These are phyloP conservation scores for Penicillium sp. DNA, from an alignment of 2,329 filamentous ascomycete species.

Conservation along the genomic window DNA sequence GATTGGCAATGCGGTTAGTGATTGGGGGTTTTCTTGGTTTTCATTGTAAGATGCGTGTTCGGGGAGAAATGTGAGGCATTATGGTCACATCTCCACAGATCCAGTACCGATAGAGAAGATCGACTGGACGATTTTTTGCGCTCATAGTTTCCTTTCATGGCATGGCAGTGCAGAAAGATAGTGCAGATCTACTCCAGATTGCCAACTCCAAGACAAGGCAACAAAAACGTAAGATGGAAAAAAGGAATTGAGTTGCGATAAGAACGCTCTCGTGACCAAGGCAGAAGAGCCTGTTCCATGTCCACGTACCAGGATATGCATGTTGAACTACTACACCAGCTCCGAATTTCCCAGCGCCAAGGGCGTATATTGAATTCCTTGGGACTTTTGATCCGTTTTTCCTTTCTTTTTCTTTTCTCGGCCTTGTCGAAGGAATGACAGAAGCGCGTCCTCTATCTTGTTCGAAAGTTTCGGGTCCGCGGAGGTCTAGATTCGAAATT, in stretches of 20 bases:
- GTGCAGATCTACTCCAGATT: not conserved
- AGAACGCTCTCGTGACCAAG: not conserved
- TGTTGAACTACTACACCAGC: slow-evolving; percentile 20
- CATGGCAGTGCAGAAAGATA: not conserved
- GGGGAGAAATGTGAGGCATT: no score
- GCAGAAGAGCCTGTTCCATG: not conserved
- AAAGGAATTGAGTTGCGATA: not conserved
- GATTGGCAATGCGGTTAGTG: slow-evolving; percentile 5
- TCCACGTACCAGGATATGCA: slow-evolving; percentile 51
- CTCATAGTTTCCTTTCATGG: not conserved
- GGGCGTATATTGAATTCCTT: slow-evolving; percentile 2
- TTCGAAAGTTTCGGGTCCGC: not conserved
- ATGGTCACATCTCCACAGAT: not conserved
- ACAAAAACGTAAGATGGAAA: slow-evolving; percentile 5
- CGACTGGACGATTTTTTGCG: not conserved
- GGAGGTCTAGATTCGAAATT: not conserved
- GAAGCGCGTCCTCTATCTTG: not conserved
- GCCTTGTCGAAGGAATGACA: not conserved
- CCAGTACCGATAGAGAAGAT: not conserved
- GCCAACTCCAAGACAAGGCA: slow-evolving; percentile 2
- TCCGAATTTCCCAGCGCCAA: slow-evolving; percentile 12
- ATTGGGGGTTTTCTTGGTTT: no score
- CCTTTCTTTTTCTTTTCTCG: not conserved
- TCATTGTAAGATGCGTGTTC: not conserved
- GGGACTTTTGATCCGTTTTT: slow-evolving; percentile 9